Conservation (phyloP, 805 yeast species). For the Sugiyamaella smithiae region DNA sequence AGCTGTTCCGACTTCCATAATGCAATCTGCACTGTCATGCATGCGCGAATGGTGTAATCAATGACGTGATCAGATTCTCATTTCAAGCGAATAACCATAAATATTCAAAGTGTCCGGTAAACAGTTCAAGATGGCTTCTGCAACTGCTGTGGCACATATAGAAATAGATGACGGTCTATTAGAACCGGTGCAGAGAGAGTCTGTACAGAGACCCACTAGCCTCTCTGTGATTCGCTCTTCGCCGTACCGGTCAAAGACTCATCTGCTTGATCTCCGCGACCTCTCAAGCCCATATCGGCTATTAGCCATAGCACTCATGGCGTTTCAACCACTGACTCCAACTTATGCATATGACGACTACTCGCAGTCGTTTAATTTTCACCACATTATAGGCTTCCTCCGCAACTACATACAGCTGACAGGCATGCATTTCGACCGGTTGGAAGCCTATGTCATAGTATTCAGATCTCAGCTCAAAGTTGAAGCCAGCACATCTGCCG, state of each 20-base stretch:
- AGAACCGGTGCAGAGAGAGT: conserved; percentile 18
- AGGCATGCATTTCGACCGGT: conserved; percentile 15
- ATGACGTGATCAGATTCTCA: conserved; percentile 2
- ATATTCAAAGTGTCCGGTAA: neutral
- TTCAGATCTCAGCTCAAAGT: conserved; percentile 35
- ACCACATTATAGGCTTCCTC: conserved; percentile 25
- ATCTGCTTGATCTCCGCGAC: conserved; percentile 31
- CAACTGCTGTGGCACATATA: conserved; percentile 15
- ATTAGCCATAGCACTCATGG: conserved; percentile 35
- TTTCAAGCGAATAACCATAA: neutral
- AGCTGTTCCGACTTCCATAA: too few relatives aligned
- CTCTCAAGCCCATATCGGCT: conserved; percentile 28
- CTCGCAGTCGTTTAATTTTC: conserved; percentile 33
- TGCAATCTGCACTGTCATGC: neutral
- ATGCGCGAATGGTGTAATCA: conserved; percentile 1
- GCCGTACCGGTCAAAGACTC: conserved; percentile 34
- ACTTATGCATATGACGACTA: conserved; percentile 33
- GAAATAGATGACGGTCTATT: conserved; percentile 23
- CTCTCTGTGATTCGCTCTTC: conserved; percentile 29
- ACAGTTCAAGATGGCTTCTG: neutral
- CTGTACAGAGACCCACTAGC: neutral
- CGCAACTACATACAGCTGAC: conserved; percentile 7
- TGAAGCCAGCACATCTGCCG: conserved; percentile 30
- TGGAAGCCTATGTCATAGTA: conserved; percentile 35
- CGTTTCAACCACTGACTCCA: conserved; percentile 25